Evolutionary conservation across 192 early-diverging fungal species (phyloP), one percentile per base, ranked within the genome.

Genomic region (Mortierella antarctica): DNA sequence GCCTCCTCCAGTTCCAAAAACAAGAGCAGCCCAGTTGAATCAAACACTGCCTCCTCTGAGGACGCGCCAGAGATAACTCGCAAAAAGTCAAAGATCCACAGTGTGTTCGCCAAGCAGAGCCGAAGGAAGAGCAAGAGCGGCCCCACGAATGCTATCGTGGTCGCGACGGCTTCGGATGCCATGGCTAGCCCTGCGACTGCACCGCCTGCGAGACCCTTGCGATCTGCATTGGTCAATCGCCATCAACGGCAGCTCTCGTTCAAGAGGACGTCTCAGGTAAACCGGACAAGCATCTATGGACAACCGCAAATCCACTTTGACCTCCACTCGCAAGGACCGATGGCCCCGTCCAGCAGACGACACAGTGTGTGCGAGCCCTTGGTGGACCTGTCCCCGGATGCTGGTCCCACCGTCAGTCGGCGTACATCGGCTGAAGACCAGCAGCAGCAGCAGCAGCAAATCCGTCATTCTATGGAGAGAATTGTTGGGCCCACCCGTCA

Each of bases 21-120:
- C 6, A 31, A 48, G 45, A 44, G n/a, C 5, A 21, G 21, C 21
- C 23, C 53, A 0, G 47, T 47, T 18, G 40, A 51, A n/a, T 44
- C 68, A 5, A 70, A 68, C 21, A 62, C 31, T 31, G 31, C 31
- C 31, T 3, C 31, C 31, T 31, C 31, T 31, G 31, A 31, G 31
- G 31, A 31, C 31, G 31, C 31, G 31, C 31, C 31, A 31, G 31
- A 31, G 31, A 31, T 31, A 3, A 31, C 31, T 3, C 31, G 31
- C 31, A 31, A 31, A 31, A 31, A 42, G 40, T 75, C 65, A 4
- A 71, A 64, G 55, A 67, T 71, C 23, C 58, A 66, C 23, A 65
- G 77, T 6, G 65, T 72, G 10, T 80, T 80, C 58, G 65, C 70
- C 12, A 79, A 67, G 50, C 68, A 64, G 41, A 62, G 1, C 23